Conservation (phyloP, 1,284 basidiomycete genomes). For the Porodaedalea pini region DNA sequence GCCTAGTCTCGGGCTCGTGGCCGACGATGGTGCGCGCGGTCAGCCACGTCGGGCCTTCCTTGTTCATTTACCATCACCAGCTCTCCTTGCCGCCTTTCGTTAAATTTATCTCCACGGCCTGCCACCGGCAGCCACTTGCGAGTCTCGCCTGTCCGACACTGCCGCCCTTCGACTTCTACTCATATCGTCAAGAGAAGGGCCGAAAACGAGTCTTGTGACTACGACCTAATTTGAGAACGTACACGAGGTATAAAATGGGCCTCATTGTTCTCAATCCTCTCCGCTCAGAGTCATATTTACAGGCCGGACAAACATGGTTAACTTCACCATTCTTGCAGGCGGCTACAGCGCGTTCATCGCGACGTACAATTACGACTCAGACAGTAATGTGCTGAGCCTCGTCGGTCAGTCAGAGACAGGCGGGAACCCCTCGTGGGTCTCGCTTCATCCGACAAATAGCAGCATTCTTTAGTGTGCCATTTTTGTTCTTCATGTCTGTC, state of each 20-base stretch:
- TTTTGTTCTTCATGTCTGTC: constrained; percentile 17
- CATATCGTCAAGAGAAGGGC: neutral
- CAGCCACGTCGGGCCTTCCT: neutral
- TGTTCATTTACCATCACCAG: neutral
- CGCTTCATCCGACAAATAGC: constrained; percentile 47
- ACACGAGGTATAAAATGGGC: neutral
- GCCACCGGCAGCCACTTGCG: no score
- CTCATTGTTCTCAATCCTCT: neutral
- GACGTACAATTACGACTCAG: constrained; percentile 55
- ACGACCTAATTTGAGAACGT: neutral
- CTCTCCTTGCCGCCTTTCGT: neutral
- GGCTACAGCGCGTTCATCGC: constrained; percentile 58
- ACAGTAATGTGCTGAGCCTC: constrained; percentile 43
- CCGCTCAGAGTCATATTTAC: neutral
- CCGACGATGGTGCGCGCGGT: neutral
- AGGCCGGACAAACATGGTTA: constrained; percentile 41
- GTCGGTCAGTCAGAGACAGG: constrained; percentile 48
- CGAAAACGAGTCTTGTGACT: neutral
- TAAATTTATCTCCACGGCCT: neutral
- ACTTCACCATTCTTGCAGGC: constrained; percentile 58
- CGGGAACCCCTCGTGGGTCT: constrained; percentile 53
- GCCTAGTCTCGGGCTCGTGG: neutral
- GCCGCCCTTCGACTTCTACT: neutral
- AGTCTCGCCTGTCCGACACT: no score
- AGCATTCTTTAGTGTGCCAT: constrained; percentile 53